Evolutionary conservation across 116 monocot species (phyloP).

Genomic region (Cymodocea nodosa): DNA sequence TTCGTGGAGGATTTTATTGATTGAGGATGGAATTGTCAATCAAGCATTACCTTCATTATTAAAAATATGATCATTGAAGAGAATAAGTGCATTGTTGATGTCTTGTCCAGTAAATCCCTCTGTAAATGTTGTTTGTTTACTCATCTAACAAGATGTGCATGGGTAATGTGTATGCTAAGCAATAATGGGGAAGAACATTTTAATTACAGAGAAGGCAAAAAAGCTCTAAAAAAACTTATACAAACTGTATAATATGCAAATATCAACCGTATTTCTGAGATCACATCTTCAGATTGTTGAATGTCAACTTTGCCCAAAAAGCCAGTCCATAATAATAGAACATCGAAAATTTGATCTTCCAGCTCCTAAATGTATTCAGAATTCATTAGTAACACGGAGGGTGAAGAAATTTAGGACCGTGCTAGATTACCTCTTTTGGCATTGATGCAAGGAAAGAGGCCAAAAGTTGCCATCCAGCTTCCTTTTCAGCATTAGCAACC

Average conservation of each 20-base stretch:
- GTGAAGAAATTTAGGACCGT: not conserved
- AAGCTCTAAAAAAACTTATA: not conserved
- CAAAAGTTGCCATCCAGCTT: conserved; percentile 91
- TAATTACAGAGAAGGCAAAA: not conserved
- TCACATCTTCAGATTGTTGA: conserved; percentile 44
- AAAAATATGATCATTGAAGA: no score
- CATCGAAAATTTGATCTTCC: conserved; percentile 94
- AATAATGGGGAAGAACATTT: no score
- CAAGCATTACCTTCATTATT: no score
- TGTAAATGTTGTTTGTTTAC: no score
- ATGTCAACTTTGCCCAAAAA: conserved; percentile 51
- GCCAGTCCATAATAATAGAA: conserved; percentile 81
- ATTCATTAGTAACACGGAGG: not conserved
- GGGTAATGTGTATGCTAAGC: no score
- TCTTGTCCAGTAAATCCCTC: no score
- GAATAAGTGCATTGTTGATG: no score
- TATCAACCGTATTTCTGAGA: conserved; percentile 55
- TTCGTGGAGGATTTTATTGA: no score
- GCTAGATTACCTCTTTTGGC: conserved; percentile 73
- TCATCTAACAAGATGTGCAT: no score
- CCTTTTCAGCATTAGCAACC: conserved; percentile 65
- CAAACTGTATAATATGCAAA: not conserved
- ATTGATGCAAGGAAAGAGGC: conserved; percentile 77
- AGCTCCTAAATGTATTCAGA: conserved; percentile 47
- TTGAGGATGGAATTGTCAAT: no score